A percentile compares a stretch with the other conserved stretches of the same genome.
These are phyloP conservation scores for Pneumocystis sp. DNA, from an alignment of 1,139 yeast species.

Conservation along the genomic window DNA sequence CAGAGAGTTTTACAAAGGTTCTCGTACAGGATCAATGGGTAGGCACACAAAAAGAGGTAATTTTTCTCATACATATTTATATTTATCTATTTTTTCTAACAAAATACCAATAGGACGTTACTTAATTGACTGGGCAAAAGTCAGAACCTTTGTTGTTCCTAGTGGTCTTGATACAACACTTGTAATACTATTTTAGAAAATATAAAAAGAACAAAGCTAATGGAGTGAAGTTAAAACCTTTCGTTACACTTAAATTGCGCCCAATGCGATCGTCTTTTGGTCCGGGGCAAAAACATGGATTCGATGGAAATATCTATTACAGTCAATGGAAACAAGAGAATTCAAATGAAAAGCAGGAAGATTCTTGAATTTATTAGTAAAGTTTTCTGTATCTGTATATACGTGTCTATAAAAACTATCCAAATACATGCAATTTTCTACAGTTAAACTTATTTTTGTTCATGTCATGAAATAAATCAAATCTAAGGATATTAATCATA, in stretches of 20 bases:
- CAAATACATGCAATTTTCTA: no score
- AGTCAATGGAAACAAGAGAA: not conserved
- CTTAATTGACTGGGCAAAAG: conserved; percentile 67
- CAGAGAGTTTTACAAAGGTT: conserved; percentile 68
- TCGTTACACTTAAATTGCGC: not conserved
- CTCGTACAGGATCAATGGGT: conserved; percentile 90
- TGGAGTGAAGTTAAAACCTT: not conserved
- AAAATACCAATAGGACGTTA: conserved; percentile 29
- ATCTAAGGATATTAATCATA: no score
- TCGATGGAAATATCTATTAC: not conserved
- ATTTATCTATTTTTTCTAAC: not conserved
- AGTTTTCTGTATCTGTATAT: no score
- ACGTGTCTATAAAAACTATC: no score
- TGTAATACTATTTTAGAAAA: not conserved
- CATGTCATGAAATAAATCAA: no score
- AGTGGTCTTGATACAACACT: conserved; percentile 13
- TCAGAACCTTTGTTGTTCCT: conserved; percentile 84
- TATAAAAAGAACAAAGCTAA: not conserved
- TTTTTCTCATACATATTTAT: not conserved
- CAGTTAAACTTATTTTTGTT: no score
- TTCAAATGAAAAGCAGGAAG: not conserved
- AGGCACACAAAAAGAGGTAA: conserved; percentile 51
- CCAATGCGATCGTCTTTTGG: not conserved
- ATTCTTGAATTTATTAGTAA: no score
- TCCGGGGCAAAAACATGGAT: not conserved